phyloP scores from a whole-genome alignment of 345 rosid species.

The Raphanus sativus region DNA sequence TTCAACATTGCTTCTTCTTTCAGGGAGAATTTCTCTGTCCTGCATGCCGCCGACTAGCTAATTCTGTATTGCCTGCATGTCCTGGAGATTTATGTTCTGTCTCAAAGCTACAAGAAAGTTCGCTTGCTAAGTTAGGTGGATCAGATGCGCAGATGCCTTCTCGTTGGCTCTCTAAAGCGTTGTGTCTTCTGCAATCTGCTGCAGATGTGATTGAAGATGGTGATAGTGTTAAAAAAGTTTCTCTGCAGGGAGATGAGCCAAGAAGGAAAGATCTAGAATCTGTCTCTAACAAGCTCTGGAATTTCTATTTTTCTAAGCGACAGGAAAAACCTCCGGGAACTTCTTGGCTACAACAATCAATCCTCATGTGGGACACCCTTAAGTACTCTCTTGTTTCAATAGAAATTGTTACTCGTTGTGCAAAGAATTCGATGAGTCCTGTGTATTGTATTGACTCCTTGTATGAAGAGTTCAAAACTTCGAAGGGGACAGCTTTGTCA shows the following conservation, averaged over 20 bases:
- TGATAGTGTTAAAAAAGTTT: constrained; percentile 47
- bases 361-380: constrained; percentile 90
- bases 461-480: constrained; percentile 67
- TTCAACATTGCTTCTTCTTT: constrained; percentile 31
- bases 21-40: constrained; percentile 99
- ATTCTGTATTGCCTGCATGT: constrained; percentile 72
- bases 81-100: constrained; percentile 50
- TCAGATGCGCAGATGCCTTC: constrained; percentile 38
- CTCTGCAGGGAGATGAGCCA: constrained; percentile 44
- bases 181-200: constrained; percentile 62
- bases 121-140: constrained; percentile 32
- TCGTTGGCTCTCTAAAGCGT: constrained; percentile 57
- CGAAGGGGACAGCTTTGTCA: constrained; percentile 67
- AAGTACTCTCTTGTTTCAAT: constrained; percentile 77
- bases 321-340: constrained; percentile 47
- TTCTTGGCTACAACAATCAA: constrained; percentile 48
- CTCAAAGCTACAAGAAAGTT: constrained; percentile 50
- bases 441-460: constrained; percentile 51
- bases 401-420: constrained; percentile 76
- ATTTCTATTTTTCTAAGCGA: constrained; percentile 51
- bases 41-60: constrained; percentile 85
- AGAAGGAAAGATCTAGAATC: constrained; percentile 53
- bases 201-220: constrained; percentile 54
- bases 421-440: constrained; percentile 52
- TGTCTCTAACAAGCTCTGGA: constrained; percentile 50